These are phyloP conservation scores for Cryptococcus hybrid DNA, from an alignment of 1,284 basidiomycete species.

Conservation along the genomic window DNA sequence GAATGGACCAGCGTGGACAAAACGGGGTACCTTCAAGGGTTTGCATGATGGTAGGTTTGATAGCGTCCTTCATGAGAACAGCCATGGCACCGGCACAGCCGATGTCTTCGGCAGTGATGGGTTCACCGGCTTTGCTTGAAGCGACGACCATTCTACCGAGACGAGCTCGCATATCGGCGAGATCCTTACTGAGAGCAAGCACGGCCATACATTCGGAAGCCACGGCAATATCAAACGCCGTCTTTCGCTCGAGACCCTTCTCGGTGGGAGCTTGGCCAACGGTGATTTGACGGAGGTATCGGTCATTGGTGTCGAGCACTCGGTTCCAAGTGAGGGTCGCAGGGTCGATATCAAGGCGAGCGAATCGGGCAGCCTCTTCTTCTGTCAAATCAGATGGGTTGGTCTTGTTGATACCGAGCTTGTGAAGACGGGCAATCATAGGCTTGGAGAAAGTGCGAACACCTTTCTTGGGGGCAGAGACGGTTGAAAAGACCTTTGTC, in stretches of 20 bases:
- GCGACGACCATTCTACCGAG: slow-evolving; percentile 82
- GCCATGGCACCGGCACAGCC: slow-evolving; percentile 95
- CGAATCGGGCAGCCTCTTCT: slow-evolving; percentile 87
- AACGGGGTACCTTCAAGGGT: slow-evolving; percentile 93
- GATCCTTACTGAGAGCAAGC: slow-evolving; percentile 81
- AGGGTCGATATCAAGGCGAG: slow-evolving; percentile 87
- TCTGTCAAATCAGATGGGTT: slow-evolving; percentile 88
- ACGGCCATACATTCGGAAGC: slow-evolving; percentile 99
- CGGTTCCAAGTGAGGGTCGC: slow-evolving; percentile 98
- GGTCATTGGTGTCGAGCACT: slow-evolving; percentile 94
- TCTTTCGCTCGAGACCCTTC: slow-evolving; percentile 81
- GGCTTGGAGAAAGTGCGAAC: slow-evolving; percentile 92
- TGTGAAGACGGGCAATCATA: slow-evolving; percentile 93
- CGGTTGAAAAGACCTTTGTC: slow-evolving; percentile 95
- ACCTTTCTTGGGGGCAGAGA: slow-evolving; percentile 97
- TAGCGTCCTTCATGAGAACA: slow-evolving; percentile 97
- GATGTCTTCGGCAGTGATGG: slow-evolving; percentile 95
- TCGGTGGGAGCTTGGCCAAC: slow-evolving; percentile 89
- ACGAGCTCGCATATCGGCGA: slow-evolving; percentile 79
- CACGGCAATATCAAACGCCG: slow-evolving; percentile 96
- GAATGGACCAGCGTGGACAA: slow-evolving; percentile 98
- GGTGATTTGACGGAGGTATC: slow-evolving; percentile 67
- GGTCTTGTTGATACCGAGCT: slow-evolving; percentile 94
- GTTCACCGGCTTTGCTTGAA: slow-evolving; percentile 85
- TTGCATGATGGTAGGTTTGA: slow-evolving; percentile 99